phyloP scores from a whole-genome alignment of 768 basidiomycete genomes.

The Tremella yokohamensis region DNA sequence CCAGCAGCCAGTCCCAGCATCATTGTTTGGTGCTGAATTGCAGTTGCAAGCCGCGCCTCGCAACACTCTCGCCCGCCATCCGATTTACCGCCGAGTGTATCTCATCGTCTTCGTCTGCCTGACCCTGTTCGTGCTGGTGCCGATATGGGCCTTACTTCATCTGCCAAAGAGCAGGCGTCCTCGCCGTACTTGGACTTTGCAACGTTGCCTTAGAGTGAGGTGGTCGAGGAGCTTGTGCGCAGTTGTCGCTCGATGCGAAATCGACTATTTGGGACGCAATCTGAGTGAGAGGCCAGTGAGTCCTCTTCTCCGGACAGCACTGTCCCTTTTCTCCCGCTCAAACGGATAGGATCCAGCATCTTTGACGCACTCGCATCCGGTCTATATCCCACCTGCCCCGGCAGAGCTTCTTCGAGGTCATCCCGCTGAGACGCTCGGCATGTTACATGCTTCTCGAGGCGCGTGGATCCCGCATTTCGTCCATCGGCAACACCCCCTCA shows the following conservation, averaged over 20 bases:
- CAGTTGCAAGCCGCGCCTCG: conserved; percentile 26
- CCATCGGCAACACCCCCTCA: conserved; percentile 15
- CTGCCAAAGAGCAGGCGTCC: conserved; percentile 25
- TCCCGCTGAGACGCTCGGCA: conserved; percentile 20
- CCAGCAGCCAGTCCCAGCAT: background rate
- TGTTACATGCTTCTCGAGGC: conserved; percentile 25
- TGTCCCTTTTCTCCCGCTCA: too few species aligned
- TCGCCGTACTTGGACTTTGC: conserved; percentile 26
- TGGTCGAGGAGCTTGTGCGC: conserved; percentile 32
- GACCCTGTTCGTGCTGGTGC: conserved; percentile 28
- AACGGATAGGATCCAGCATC: conserved; percentile 19
- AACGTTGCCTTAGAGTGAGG: conserved; percentile 34
- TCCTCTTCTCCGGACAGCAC: background rate
- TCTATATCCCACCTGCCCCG: conserved; percentile 34
- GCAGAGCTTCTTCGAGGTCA: conserved; percentile 27
- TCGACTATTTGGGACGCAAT: conserved; percentile 41
- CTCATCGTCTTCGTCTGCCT: conserved; percentile 27
- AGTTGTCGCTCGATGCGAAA: conserved; percentile 38
- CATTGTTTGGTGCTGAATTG: conserved; percentile 7
- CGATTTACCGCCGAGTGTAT: conserved; percentile 29
- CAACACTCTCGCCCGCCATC: conserved; percentile 21
- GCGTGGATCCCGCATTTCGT: conserved; percentile 32
- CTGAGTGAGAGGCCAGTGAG: conserved; percentile 27
- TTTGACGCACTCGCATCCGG: conserved; percentile 34
- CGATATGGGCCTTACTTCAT: conserved; percentile 33